Conservation (phyloP, 1,284 basidiomycete species). For the Cryptococcus amylolentus region DNA sequence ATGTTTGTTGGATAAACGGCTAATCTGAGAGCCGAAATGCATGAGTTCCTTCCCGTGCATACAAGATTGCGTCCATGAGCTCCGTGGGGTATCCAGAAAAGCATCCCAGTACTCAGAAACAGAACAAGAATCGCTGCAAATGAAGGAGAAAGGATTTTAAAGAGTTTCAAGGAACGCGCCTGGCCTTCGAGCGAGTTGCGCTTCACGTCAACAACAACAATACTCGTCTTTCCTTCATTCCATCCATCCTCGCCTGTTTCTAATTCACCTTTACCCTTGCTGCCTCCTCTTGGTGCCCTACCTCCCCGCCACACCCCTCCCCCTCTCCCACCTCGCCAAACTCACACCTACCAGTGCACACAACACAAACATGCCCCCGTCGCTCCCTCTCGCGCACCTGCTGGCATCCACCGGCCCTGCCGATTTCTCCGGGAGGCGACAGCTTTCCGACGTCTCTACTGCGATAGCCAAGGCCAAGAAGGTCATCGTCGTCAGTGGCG, state of each 20-base stretch:
- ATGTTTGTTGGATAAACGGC: too few relatives aligned
- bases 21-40: too few relatives aligned
- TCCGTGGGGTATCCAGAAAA: too few relatives aligned
- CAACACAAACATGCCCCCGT: constrained; percentile 25
- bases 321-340: not conserved
- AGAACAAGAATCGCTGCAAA: not conserved
- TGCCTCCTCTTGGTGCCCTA: too few relatives aligned
- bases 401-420: constrained; percentile 20
- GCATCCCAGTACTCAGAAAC: not conserved
- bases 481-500: constrained; percentile 82
- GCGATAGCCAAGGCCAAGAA: constrained; percentile 76
- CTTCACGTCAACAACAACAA: not conserved
- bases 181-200: too few relatives aligned
- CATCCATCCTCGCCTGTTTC: too few relatives aligned
- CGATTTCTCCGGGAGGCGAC: constrained; percentile 26
- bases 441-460: constrained; percentile 65
- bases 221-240: too few relatives aligned
- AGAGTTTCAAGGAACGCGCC: not conserved
- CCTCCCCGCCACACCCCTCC: not conserved
- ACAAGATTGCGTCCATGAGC: too few relatives aligned
- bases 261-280: too few relatives aligned
- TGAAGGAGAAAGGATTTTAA: not conserved
- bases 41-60: too few relatives aligned
- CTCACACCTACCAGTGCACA: not conserved
- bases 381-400: constrained; percentile 33